Base-by-base conservation (phyloP, 352 stramenopile species). In the Globisporangium solare region DNA sequence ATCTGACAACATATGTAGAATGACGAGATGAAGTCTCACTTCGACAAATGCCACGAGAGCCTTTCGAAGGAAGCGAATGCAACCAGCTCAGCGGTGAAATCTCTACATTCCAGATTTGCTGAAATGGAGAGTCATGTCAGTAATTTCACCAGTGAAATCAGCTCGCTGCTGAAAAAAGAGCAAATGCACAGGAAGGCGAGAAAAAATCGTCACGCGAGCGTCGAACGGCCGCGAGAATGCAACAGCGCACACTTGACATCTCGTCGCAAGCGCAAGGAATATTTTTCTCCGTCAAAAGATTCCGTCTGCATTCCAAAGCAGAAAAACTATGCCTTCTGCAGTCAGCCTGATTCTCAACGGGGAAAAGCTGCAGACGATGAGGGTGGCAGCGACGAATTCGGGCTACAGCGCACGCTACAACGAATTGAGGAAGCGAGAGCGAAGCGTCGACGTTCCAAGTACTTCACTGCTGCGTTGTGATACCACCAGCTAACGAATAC, bases 361-460 rank as follows among this genome's bases (percentile, higher is more conserved):
- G 37, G 53, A 7, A 55, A 54, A 40, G 48, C 42, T n/a, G 46
- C 42, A 27, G 39, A 32, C 41, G 54, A 66, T 12, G 55, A 50
- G 15, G 49, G 64, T 41, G 61, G 61, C 14, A 56, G 55, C 17
- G 51, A 67, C 14, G 40, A 43, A 24, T 56, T 48, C 6, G 63
- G 66, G 7, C 64, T 89, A 21, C 51, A 54, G 8, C 50, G 64
- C 12, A 67, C 72, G 4, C 64, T 85, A 3, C 43, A 67, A 14
- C 64, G 62, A 13, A 79, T 88, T 27, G 56, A 85, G 63, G 55
- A 60, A 54, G 67, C 75, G 21, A 66, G 76, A 15, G 66, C 72
- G 17, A 86, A 84, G 54, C 73, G 74, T 51, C 70, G 61, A 46
- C 70, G 51, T 57, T 63, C 21, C 6, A 60, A 60, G 58, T 45